Evolutionary conservation across 306 rosid genomes (phyloP), one percentile per base, ranked within the genome.

Genomic region (Rosa lucieae): DNA sequence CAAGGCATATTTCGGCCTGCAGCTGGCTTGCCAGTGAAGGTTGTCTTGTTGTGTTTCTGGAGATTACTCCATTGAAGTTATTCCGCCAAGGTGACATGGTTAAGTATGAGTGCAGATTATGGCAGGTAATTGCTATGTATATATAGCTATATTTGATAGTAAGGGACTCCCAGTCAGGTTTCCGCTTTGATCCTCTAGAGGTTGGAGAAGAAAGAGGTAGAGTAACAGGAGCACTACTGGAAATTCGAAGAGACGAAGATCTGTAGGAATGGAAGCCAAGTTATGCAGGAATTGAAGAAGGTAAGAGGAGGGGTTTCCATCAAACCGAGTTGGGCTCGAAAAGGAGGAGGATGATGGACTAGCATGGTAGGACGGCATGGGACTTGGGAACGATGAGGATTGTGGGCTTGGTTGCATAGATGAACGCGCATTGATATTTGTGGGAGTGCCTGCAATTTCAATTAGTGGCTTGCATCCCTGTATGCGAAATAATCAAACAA

Each of bases 191-290:
- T 32, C 92, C 90, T 78, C 98, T 78, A 0, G 97, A 87, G 26
- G 92, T 88, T 10, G 99, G 99, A 1, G 99, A 95, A 51, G 99
- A 95, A 52, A 92, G 97, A 32, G 97, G 97, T 20, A 97, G 99
- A 3, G 99, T 92, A 6, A 92, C 97, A 40, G 97, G 97, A 20
- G 97, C 97, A 46, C 99, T 95, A 39, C 89, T 95, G 7, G 99
- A 95, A 67, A 91, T 95, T 78, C 97, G 81, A 6, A 95, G 94
- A 68, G 94, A 3, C 97, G 97, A 17, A 95, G 97, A 74, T 92
- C 91, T 29, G 92, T 48, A 0, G 97, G 97, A 47, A 92, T 92
- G 63, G 97, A 88, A 48, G 93, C 86, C 53, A 95, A 87, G 84
- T 91, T 90, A 20, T 89, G 89, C 53, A 95, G 87, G 83, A 95